Evolutionary conservation across 139 green algal species (phyloP).

Genomic region (Monoraphidium neglectum): DNA sequence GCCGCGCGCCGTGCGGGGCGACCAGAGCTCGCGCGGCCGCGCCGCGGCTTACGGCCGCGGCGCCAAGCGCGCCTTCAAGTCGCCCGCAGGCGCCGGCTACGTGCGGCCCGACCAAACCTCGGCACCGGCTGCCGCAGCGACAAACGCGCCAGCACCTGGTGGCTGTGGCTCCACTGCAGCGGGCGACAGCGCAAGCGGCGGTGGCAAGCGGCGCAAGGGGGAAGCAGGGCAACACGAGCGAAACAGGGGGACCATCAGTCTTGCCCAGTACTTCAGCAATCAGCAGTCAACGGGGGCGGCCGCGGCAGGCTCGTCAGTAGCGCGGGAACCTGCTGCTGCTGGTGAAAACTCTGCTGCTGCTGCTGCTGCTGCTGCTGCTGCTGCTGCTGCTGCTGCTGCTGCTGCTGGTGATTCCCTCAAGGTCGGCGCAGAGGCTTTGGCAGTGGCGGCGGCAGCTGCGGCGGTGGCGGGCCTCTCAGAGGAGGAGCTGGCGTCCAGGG

Average conservation of each 20-base stretch:
- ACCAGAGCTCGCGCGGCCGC: too few species aligned
- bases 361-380: background rate
- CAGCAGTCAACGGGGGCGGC: background rate
- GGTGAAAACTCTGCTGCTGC: background rate
- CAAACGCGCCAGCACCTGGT: background rate
- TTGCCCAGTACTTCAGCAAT: background rate
- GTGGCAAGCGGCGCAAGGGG: background rate
- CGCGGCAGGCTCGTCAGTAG: background rate
- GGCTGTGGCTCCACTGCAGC: too few species aligned
- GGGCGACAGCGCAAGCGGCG: background rate
- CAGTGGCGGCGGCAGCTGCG: background rate
- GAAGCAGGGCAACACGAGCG: background rate
- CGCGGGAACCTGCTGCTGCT: background rate
- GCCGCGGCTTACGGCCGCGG: background rate
- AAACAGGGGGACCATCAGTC: background rate
- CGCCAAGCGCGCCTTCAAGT: constrained; percentile 21
- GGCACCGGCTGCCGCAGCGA: background rate
- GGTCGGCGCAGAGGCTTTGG: background rate
- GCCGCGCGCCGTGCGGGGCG: too few species aligned
- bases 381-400: background rate
- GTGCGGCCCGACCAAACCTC: background rate
- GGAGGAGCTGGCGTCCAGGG: too few species aligned
- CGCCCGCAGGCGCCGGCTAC: background rate
- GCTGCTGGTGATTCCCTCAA: background rate
- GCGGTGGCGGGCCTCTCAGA: too few species aligned